A percentile compares a stretch with the other conserved stretches of the same genome.
phyloP scores from a whole-genome alignment of 495 filamentous ascomycete genomes.

The Cairneyella variabilis region DNA sequence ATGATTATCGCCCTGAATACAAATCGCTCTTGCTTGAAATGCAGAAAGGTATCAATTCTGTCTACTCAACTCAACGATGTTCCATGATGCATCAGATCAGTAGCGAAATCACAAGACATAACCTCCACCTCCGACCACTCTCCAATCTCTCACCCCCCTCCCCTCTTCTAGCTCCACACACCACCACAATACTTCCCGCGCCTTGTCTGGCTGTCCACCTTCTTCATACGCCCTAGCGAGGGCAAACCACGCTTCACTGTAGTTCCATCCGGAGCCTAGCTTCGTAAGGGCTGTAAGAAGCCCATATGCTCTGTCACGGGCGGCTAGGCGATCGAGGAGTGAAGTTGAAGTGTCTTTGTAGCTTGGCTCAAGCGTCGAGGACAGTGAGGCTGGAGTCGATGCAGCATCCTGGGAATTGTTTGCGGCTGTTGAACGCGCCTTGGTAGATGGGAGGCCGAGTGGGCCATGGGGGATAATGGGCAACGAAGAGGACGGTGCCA shows the following conservation, averaged over 20 bases:
- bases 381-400: conserved; percentile 3
- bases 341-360: conserved; percentile 33
- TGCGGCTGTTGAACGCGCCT: too few relatives aligned
- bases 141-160: conserved; percentile 58
- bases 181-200: conserved; percentile 75
- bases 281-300: conserved; percentile 78
- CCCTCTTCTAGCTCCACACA: conserved; percentile 70
- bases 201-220: conserved; percentile 75
- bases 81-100: too few relatives aligned
- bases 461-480: conserved; percentile 11
- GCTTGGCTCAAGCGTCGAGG: not conserved
- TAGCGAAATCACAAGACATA: conserved; percentile 55
- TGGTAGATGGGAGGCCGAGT: conserved; percentile 18
- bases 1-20: too few relatives aligned
- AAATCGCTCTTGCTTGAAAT: too few relatives aligned
- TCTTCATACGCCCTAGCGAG: conserved; percentile 83
- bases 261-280: conserved; percentile 85
- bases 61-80: too few relatives aligned
- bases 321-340: conserved; percentile 71
- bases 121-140: conserved; percentile 47
- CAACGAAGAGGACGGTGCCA: conserved; percentile 1
- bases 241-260: conserved; percentile 89
- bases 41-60: too few relatives aligned
- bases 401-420: too few relatives aligned
- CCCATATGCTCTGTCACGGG: conserved; percentile 80